Evolutionary conservation across 345 rosid genomes (phyloP), one percentile per base, ranked within the genome.

Genomic region (Jatropha curcas): DNA sequence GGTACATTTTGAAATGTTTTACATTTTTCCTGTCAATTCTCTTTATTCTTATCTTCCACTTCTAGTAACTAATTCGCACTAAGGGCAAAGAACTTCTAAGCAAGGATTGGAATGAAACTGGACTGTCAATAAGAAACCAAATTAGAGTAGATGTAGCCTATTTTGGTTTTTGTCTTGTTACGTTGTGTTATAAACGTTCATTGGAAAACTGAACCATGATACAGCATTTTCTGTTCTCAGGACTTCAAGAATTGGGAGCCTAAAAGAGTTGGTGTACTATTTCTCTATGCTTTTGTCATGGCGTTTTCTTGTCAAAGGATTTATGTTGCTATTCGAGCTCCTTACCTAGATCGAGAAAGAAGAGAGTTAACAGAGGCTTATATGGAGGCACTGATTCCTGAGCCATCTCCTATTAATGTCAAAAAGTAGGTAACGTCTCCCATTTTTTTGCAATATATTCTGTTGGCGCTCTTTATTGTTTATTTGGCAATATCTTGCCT

Each of bases 351-450:
- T 70, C 87, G 88, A 33, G 90, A 87, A 76, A 86, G 79, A 81
- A 89, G 75, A 76, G 92, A 89, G 74, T 76, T 92, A 76, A 82
- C 93, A 0, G 97, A 94, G 83, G 95, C 95, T 81, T 94, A 85
- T 80, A 92, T 94, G 97, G 98, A 94, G 82, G 86, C 98, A 45
- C 83, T 94, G 87, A 84, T 94, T 80, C 97, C 98, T 5, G 98
- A 94, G 71, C 97, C 97, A 31, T 86, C 98, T 74, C 91, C 93
- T 50, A 46, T 35, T 61, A 94, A 94, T 83, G 62, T 94, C 67
- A 84, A 84, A 80, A 92, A 82, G 98, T 88, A 84, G 67, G 82
- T 71, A n/a, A 69, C 41, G 33, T 28, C 65, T 60, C 52, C 71
- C 60, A 30, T 60, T 48, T 24, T 60, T 5, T 27, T 56, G 41